A percentile compares a stretch with the other conserved stretches of the same genome.
Evolutionary conservation across 2,329 filamentous ascomycete species (phyloP).

Genomic region (Cladobotryum mycophilum): DNA sequence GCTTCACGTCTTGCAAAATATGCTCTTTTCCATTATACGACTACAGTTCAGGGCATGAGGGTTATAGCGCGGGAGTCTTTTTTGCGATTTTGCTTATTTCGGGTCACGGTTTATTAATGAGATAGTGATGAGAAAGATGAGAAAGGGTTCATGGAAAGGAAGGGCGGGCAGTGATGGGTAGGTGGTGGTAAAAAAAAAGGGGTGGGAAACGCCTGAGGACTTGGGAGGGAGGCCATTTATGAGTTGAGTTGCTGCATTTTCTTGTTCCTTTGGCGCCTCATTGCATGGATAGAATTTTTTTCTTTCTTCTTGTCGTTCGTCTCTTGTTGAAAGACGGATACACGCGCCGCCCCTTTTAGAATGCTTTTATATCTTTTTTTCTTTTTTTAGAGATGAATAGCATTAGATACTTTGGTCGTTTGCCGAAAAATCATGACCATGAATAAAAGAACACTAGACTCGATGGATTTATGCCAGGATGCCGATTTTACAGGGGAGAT

Average conservation of each 20-base stretch:
- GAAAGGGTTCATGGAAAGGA: neutral
- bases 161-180: neutral
- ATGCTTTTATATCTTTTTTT: too few relatives aligned
- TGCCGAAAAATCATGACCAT: too few relatives aligned
- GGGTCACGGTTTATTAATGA: neutral
- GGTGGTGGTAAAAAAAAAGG: neutral
- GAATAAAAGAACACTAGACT: too few relatives aligned
- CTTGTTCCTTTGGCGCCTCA: neutral
- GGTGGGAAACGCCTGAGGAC: too few relatives aligned
- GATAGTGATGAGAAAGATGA: neutral
- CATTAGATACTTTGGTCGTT: neutral
- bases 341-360: neutral
- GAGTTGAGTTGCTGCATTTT: neutral
- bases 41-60: conserved; percentile 44
- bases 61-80: neutral
- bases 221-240: neutral
- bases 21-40: conserved; percentile 64
- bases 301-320: neutral
- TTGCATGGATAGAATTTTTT: conserved; percentile 1
- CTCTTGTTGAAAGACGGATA: conserved; percentile 3
- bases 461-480: too few relatives aligned
- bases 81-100: neutral
- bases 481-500: too few relatives aligned
- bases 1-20: conserved; percentile 64
- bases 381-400: neutral